phyloP scores from a whole-genome alignment of 1,284 basidiomycete genomes.

The Athelia sp. region DNA sequence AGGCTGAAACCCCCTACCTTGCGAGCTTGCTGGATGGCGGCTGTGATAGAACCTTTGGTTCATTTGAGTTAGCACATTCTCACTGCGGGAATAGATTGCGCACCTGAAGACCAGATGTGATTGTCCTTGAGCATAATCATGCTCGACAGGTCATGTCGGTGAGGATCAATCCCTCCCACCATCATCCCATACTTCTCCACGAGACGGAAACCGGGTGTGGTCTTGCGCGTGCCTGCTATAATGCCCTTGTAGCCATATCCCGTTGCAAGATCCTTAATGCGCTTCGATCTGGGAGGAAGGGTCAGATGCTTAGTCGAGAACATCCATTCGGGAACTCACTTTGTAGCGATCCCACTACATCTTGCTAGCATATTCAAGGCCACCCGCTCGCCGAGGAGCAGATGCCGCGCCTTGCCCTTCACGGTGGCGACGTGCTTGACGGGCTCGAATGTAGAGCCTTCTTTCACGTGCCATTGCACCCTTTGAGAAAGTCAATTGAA shows the following conservation, averaged over 20 bases:
- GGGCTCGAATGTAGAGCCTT: conserved; percentile 79
- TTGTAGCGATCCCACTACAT: conserved; percentile 95
- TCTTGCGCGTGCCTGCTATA: conserved; percentile 96
- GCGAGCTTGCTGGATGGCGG: conserved; percentile 82
- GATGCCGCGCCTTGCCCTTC: conserved; percentile 79
- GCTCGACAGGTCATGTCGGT: conserved; percentile 94
- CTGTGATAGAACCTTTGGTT: conserved; percentile 77
- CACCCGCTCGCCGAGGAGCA: conserved; percentile 93
- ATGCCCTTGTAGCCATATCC: conserved; percentile 82
- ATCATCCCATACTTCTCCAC: conserved; percentile 99
- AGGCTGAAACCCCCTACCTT: conserved; percentile 90
- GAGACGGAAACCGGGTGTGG: conserved; percentile 95
- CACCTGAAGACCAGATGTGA: conserved; percentile 96
- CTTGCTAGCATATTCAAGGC: conserved; percentile 93
- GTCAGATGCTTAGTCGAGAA: conserved; percentile 1
- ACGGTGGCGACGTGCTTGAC: conserved; percentile 91
- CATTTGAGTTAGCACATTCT: conserved; percentile 6
- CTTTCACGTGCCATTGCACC: conserved; percentile 89
- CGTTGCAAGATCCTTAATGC: conserved; percentile 77
- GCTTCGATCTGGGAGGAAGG: conserved; percentile 57
- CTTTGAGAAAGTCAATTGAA: conserved; percentile 33
- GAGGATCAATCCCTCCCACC: conserved; percentile 94
- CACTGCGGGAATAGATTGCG: conserved; percentile 13
- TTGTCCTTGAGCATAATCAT: conserved; percentile 99
- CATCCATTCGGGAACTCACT: too few relatives aligned